Evolutionary conservation across 2,329 filamentous ascomycete genomes (phyloP), one percentile per base, ranked within the genome.

Genomic region (Penicillium sp.): DNA sequence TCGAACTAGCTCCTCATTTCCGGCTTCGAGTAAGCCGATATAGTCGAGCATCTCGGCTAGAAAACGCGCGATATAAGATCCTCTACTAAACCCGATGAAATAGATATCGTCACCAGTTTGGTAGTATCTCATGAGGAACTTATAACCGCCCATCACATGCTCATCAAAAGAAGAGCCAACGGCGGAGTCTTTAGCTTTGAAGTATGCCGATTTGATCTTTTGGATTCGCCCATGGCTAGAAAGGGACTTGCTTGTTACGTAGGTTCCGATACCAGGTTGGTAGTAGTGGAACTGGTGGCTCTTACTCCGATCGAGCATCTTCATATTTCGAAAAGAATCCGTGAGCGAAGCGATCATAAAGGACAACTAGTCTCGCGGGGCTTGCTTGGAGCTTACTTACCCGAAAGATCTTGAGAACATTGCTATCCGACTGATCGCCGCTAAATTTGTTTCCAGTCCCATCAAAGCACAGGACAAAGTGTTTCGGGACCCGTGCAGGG

Each of bases 11-110:
- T 93, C 88, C 62, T 94, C 86, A 58, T 94, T 94, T 10, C 88
- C 87, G 44, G 86, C 83, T 12, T 83, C 84, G 13, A 94, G 74
- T 0, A 94, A 74, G 1, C 88, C 88, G 48, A 93, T 82, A 57
- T 87, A 83, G 61, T 93, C 87, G 6, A 93, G 76, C 87, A 91
- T 91, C 62, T 93, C 87, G 0, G 87, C 86, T 0, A 88, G 70
- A 60, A 88, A 88, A 2, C 84, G 79, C 0, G 84, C 85, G 38
- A 85, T 84, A 60, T 88, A 88, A 1, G 84, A 78, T n/a, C 85
- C 85, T 19, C 85, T 78, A 38, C 80, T 84, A 69, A 88, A 88
- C 0, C 85, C 85, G 52, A 87, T 87, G 68, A 87, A 80, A 62
- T 82, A 87, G 32, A 87, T 84, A 48, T 75, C 71, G 52, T 76